Percentiles rank a stretch among this genome's conserved stretches.
Conservation (phyloP, 768 basidiomycete genomes). For the Suillus subluteus region DNA sequence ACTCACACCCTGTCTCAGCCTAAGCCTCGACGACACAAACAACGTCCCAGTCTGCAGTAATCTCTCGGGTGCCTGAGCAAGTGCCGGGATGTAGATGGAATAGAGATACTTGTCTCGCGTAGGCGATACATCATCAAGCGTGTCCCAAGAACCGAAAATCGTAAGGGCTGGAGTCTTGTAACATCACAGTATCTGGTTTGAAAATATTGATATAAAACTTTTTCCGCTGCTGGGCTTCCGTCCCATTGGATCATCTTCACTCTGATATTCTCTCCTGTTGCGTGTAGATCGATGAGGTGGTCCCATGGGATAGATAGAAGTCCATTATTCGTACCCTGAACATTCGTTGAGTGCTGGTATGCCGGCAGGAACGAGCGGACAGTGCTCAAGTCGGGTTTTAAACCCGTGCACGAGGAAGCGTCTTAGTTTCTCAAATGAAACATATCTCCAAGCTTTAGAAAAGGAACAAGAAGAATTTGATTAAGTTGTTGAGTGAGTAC, state of each 20-base stretch:
- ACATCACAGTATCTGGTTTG: not conserved
- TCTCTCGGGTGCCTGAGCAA: not conserved
- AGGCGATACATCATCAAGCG: constrained; percentile 24
- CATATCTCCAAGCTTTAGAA: constrained; percentile 70
- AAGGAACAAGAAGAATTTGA: constrained; percentile 81
- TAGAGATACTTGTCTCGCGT: constrained; percentile 44
- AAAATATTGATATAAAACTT: not conserved
- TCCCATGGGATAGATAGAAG: constrained; percentile 63
- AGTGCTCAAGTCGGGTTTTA: constrained; percentile 58
- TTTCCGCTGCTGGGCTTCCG: not conserved
- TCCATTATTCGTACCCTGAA: constrained; percentile 59
- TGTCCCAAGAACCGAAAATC: not conserved
- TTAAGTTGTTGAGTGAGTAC: constrained; percentile 69
- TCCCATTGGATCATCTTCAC: constrained; percentile 2
- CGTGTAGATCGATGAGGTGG: constrained; percentile 62
- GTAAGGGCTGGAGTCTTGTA: not conserved
- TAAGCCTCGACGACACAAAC: constrained; percentile 75
- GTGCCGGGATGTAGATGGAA: constrained; percentile 32
- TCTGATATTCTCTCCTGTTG: constrained; percentile 23
- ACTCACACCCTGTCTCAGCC: constrained; percentile 46
- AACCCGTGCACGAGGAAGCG: constrained; percentile 49
- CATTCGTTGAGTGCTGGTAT: constrained; percentile 57
- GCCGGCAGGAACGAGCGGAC: constrained; percentile 40
- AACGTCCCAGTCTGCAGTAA: not conserved
- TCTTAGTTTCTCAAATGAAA: constrained; percentile 52